A percentile compares a stretch with the other conserved stretches of the same genome.
These are phyloP conservation scores for Sparassis latifolia DNA, from an alignment of 1,284 basidiomycete species.

Conservation along the genomic window DNA sequence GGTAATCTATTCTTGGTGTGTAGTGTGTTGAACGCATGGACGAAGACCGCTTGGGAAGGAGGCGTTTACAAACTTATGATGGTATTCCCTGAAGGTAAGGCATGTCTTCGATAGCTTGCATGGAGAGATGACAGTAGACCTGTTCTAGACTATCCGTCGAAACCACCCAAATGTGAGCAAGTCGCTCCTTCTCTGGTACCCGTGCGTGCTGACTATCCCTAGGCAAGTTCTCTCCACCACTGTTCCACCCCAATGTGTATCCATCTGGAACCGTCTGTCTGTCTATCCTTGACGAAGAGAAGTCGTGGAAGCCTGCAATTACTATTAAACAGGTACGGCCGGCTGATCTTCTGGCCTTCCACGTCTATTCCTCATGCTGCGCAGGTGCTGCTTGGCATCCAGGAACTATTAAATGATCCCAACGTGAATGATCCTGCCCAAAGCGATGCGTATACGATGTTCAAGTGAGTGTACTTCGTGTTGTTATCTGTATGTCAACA, in stretches of 20 bases:
- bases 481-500: neutral
- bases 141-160: conserved; percentile 82
- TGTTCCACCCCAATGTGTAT: conserved; percentile 99
- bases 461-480: conserved; percentile 63
- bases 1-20: conserved; percentile 14
- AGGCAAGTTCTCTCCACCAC: conserved; percentile 96
- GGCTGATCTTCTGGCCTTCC: conserved; percentile 1
- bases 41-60: conserved; percentile 93
- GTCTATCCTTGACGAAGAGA: conserved; percentile 98
- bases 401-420: conserved; percentile 90
- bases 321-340: conserved; percentile 90
- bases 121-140: conserved; percentile 9
- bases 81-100: conserved; percentile 89
- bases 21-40: conserved; percentile 18
- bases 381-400: conserved; percentile 92
- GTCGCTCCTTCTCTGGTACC: conserved; percentile 4
- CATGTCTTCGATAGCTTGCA: conserved; percentile 7
- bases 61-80: conserved; percentile 92
- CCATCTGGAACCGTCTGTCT: conserved; percentile 98
- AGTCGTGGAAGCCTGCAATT: conserved; percentile 98
- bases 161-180: conserved; percentile 86
- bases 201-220: conserved; percentile 8
- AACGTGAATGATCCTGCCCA: conserved; percentile 95
- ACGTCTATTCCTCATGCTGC: neutral
- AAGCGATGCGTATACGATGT: conserved; percentile 96